These are phyloP conservation scores for Graphilbum sp. DNA, from an alignment of 2,329 filamentous ascomycete genomes.

Conservation along the genomic window DNA sequence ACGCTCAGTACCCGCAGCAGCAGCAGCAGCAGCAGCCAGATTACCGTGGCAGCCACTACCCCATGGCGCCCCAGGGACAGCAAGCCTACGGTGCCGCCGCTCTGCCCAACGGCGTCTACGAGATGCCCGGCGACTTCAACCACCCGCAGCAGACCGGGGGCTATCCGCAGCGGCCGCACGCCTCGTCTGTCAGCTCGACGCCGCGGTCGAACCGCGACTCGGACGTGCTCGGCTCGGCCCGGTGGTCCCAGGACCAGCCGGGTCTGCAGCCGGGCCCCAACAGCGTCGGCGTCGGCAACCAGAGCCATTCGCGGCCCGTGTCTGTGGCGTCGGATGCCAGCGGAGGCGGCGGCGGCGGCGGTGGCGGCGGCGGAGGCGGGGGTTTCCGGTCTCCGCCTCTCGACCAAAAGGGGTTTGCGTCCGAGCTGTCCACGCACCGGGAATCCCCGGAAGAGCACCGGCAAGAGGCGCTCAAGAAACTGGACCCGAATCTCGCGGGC, in stretches of 20 bases:
- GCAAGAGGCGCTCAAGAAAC: slow-evolving; percentile 12
- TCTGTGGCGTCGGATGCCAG: slow-evolving; percentile 18
- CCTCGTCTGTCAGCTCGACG: slow-evolving; percentile 7
- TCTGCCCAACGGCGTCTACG: slow-evolving; percentile 12
- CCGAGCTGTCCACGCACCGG: slow-evolving; percentile 28
- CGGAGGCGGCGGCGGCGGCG: slow-evolving; percentile 13
- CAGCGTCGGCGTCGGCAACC: too few relatives aligned
- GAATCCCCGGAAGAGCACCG: slow-evolving; percentile 29
- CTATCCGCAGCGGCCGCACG: slow-evolving; percentile 12
- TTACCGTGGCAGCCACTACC: too few relatives aligned
- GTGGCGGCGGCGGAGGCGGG: slow-evolving; percentile 12
- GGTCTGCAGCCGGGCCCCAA: too few relatives aligned
- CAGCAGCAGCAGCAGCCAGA: slow-evolving; percentile 24
- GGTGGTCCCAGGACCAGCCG: slow-evolving; percentile 24
- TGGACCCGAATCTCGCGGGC: slow-evolving; percentile 8
- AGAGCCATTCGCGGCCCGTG: slow-evolving; percentile 17
- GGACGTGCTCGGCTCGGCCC: slow-evolving; percentile 13
- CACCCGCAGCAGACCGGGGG: slow-evolving; percentile 18
- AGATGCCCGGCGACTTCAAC: slow-evolving; percentile 32
- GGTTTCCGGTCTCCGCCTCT: slow-evolving; percentile 22
- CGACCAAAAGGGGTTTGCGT: slow-evolving; percentile 21
- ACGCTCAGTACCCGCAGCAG: slow-evolving; percentile 6
- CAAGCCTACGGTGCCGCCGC: not conserved
- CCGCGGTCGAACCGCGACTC: slow-evolving; percentile 14
- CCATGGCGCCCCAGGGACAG: not conserved